Conservation (phyloP, 192 early-diverging fungal genomes). For the Ambispora gerdemannii region DNA sequence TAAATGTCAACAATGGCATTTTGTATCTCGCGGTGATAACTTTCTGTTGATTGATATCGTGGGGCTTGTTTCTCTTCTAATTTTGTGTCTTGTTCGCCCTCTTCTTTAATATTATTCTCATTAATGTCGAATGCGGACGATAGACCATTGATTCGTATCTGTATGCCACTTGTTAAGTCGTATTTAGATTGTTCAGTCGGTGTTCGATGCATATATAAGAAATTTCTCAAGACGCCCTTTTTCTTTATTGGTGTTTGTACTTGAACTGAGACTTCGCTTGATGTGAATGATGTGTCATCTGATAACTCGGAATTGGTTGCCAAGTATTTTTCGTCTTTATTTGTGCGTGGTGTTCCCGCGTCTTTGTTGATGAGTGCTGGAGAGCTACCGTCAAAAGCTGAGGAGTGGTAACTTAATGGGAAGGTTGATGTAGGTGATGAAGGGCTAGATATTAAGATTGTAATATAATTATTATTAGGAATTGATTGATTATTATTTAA, state of each 20-base stretch:
- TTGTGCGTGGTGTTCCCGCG: neutral
- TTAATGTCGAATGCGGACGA: neutral
- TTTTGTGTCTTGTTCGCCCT: neutral
- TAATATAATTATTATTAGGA: no score
- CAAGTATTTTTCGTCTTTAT: neutral
- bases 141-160: slow-evolving; percentile 2
- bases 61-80: neutral
- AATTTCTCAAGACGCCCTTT: neutral
- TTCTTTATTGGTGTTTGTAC: neutral
- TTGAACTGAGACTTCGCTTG: neutral
- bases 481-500: no score
- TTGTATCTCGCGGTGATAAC: neutral
- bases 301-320: neutral
- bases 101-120: neutral
- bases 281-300: neutral
- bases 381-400: no score
- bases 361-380: neutral
- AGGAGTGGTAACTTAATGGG: no score
- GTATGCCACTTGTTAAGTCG: slow-evolving; percentile 6
- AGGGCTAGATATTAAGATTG: no score
- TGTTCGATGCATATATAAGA: neutral
- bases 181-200: neutral
- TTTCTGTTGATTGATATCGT: neutral
- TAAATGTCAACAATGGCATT: neutral
- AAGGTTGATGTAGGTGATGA: no score